Conservation (phyloP, 139 green algal genomes). For the Deuterostichococcus epilithicus region DNA sequence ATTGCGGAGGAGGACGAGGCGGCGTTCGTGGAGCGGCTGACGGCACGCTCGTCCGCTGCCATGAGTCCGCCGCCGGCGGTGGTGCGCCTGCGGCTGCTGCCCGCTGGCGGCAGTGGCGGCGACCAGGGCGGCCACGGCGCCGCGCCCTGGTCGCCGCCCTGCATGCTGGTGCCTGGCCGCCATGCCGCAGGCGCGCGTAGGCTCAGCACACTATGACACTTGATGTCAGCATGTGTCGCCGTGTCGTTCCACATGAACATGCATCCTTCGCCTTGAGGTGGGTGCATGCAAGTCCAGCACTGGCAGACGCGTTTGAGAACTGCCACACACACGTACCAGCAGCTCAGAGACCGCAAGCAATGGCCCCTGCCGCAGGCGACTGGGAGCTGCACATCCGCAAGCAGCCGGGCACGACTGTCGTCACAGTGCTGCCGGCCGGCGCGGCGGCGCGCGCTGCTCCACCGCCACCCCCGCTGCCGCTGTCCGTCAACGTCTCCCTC, state of each 20-base stretch:
- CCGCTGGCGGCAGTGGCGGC: neutral
- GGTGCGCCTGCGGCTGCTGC: slow-evolving; percentile 16
- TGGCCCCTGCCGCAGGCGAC: neutral
- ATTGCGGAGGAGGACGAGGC: slow-evolving; percentile 33
- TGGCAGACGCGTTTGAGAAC: too few species aligned
- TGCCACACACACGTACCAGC: too few species aligned
- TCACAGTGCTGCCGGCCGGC: neutral
- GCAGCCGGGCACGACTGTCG: neutral
- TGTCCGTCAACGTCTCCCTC: neutral
- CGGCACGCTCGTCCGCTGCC: slow-evolving; percentile 2
- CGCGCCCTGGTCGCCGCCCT: slow-evolving; percentile 5
- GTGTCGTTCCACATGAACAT: too few species aligned
- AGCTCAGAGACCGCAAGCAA: too few species aligned
- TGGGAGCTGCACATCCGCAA: neutral
- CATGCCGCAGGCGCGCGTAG: neutral
- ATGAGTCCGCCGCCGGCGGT: slow-evolving; percentile 15
- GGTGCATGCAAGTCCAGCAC: too few species aligned
- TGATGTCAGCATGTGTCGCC: too few species aligned
- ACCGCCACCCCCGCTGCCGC: slow-evolving; percentile 5
- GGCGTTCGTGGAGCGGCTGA: slow-evolving; percentile 33
- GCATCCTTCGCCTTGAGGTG: too few species aligned
- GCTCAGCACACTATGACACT: neutral
- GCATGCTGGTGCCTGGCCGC: slow-evolving; percentile 16
- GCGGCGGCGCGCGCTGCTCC: too few species aligned
- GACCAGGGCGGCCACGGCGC: neutral